Conservation (phyloP, 768 basidiomycete genomes). For the Agaricus blazei region DNA sequence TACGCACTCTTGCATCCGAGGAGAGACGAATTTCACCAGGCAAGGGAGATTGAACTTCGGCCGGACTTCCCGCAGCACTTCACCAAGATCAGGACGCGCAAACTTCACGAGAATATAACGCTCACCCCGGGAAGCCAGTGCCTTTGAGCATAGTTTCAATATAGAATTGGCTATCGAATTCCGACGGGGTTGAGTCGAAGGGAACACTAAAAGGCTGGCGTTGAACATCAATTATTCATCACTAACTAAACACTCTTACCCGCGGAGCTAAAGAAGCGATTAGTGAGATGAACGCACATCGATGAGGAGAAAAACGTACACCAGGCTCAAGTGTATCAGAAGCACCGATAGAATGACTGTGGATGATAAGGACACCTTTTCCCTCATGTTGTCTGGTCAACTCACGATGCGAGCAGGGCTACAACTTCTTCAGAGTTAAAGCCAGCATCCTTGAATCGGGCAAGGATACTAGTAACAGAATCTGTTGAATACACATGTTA, state of each 20-base stretch:
- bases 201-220: constrained; percentile 22
- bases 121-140: constrained; percentile 30
- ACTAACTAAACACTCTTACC: no score
- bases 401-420: constrained; percentile 28
- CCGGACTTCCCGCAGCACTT: constrained; percentile 25
- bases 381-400: no score
- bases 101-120: no score
- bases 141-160: constrained; percentile 42
- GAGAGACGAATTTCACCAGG: constrained; percentile 38
- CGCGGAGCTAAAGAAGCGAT: no score
- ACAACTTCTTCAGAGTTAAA: constrained; percentile 31
- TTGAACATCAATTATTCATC: no score
- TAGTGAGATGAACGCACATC: constrained; percentile 1
- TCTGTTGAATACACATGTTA: constrained; percentile 14
- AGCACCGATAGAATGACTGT: constrained; percentile 19
- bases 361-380: no score
- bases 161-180: constrained; percentile 42
- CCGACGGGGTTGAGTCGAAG: constrained; percentile 40
- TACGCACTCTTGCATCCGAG: constrained; percentile 32
- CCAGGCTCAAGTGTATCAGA: constrained; percentile 29
- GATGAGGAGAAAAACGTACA: constrained; percentile 15
- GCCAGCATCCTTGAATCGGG: constrained; percentile 29
- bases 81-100: no score
- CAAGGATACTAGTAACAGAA: constrained; percentile 24
- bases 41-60: constrained; percentile 35